These are phyloP conservation scores for Petrea volubilis DNA, from an alignment of 257 asterid genomes.

Conservation along the genomic window DNA sequence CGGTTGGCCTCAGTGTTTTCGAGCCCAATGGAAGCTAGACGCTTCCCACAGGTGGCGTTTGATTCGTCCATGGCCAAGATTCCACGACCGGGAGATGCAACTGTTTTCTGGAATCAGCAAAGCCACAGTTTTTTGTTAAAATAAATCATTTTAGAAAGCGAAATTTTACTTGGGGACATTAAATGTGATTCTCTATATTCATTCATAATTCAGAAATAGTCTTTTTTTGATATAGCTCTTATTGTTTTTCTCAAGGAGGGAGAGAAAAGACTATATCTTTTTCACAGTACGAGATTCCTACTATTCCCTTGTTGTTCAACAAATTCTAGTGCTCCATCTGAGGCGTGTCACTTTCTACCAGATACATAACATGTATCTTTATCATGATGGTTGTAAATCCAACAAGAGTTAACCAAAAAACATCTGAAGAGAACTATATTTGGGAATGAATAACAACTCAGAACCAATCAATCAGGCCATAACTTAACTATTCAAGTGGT, in stretches of 20 bases:
- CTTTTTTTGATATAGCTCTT: no score
- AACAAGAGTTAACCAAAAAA: not conserved
- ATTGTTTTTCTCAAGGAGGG: no score
- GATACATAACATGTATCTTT: not conserved
- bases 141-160: no score
- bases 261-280: no score
- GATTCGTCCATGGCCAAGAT: conserved; percentile 75
- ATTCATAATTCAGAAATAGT: no score
- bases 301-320: no score
- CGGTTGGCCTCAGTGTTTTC: conserved; percentile 65
- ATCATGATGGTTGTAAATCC: not conserved
- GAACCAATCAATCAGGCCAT: not conserved
- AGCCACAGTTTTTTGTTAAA: no score
- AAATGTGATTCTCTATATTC: no score
- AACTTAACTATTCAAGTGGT: not conserved
- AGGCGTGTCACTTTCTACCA: not conserved
- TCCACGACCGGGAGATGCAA: conserved; percentile 73
- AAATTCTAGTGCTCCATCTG: not conserved
- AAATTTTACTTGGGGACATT: not conserved
- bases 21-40: conserved; percentile 59
- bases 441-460: not conserved
- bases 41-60: conserved; percentile 70
- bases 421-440: no score
- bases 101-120: conserved; percentile 37
- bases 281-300: no score